These are phyloP conservation scores for Thelonectria discophora DNA, from an alignment of 2,329 filamentous ascomycete species.

Conservation along the genomic window DNA sequence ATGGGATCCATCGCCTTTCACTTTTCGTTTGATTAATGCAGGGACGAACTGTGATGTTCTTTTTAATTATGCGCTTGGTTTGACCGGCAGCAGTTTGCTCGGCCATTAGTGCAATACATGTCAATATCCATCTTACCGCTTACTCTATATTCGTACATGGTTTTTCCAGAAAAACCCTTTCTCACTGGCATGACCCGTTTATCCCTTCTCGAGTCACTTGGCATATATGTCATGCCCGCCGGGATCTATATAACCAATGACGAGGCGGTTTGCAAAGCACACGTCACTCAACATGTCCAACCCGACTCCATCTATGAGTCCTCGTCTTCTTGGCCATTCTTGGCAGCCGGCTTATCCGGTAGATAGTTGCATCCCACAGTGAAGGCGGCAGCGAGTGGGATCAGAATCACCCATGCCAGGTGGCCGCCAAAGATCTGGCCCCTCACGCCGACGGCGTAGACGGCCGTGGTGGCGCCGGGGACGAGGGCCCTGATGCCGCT, in stretches of 20 bases:
- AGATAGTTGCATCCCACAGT: slow-evolving; percentile 39
- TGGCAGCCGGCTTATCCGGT: slow-evolving; percentile 40
- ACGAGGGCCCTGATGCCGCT: slow-evolving; percentile 71
- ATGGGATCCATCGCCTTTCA: not conserved
- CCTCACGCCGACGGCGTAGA: slow-evolving; percentile 74
- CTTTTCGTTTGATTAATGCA: not conserved
- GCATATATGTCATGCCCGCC: no score
- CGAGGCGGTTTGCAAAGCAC: no score
- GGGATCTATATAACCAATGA: no score
- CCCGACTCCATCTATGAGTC: not conserved
- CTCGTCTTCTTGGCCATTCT: slow-evolving; percentile 23
- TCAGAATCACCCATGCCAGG: slow-evolving; percentile 48
- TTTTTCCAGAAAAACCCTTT: no score
- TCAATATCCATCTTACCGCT: no score
- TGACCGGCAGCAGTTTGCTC: no score
- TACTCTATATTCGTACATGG: no score
- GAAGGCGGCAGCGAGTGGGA: slow-evolving; percentile 44
- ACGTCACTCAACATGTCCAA: no score
- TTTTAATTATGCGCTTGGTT: no score
- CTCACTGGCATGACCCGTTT: no score
- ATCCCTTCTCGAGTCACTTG: no score
- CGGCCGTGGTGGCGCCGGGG: slow-evolving; percentile 70
- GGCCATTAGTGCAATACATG: no score
- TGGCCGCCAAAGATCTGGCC: slow-evolving; percentile 71
- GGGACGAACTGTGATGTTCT: not conserved